Evolutionary conservation across 2,329 filamentous ascomycete species (phyloP), one percentile per base, ranked within the genome.

Genomic region (Fusarium multiceps): DNA sequence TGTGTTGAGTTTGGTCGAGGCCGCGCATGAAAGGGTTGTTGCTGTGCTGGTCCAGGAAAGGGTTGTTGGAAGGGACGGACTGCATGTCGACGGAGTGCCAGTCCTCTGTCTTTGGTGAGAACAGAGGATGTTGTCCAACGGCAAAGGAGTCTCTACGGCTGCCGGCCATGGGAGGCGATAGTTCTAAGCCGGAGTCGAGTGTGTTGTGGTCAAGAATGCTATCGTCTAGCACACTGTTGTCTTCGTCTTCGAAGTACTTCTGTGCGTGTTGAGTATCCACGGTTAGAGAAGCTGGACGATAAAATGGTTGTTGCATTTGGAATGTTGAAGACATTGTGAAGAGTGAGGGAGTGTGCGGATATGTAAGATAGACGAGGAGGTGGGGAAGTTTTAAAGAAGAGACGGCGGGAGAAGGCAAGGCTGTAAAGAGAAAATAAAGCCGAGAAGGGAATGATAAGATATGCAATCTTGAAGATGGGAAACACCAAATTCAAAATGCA

Each of bases 21-120:
- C 34, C 34, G 18, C 89, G 88, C 82, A 90, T 86, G 82, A 92
- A 94, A 51, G 88, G 88, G 81, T 89, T 89, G 81, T 85, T 88
- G 81, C 81, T 85, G 75, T 82, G 83, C 45, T 83, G 82, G 69
- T 87, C 86, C 75, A 88, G 78, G 81, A 89, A 90, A 40, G 88
- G 86, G 80, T 89, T 89, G 80, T 88, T 89, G 59, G 88, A 89
- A 16, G 86, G 85, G 59, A 88, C 81, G 18, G 87, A 87, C 78
- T 89, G 88, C 87, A 90, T 89, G 66, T 90, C 88, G 63, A 89
- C 85, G 18, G 87, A 85, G 65, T 87, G 86, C 88, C 88, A 90
- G 71, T 89, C 79, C 73, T 90, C 88, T 12, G 85, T 84, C 80
- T 90, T 90, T 71, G 88, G 88, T 21, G 88, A 90, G 82, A 90